These are phyloP conservation scores for Globisporangium parvum DNA, from an alignment of 352 stramenopile species.

Conservation along the genomic window DNA sequence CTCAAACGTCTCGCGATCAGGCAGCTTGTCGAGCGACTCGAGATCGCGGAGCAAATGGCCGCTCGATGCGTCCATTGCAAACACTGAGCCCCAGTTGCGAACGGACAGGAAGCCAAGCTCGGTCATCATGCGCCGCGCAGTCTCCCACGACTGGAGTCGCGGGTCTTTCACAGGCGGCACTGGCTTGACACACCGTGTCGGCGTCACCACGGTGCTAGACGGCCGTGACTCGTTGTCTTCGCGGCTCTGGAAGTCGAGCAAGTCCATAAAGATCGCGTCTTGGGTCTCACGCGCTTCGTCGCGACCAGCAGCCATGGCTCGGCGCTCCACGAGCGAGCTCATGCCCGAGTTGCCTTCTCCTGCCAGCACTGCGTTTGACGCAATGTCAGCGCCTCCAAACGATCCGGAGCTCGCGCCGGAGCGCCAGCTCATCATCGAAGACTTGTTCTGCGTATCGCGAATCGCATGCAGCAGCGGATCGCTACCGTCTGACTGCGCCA, in stretches of 20 bases:
- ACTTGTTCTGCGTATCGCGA: constrained; percentile 49
- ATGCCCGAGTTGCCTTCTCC: constrained; percentile 74
- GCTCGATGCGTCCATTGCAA: constrained; percentile 59
- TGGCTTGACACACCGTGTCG: constrained; percentile 29
- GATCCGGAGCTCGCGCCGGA: constrained; percentile 14
- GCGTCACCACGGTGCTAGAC: constrained; percentile 12
- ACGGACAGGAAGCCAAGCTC: constrained; percentile 80
- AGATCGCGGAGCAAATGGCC: constrained; percentile 59
- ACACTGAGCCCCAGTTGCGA: constrained; percentile 80
- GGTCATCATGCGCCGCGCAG: constrained; percentile 78
- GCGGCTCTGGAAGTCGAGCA: constrained; percentile 50
- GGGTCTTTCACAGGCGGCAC: constrained; percentile 42
- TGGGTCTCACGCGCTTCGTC: constrained; percentile 50
- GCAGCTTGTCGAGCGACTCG: constrained; percentile 66
- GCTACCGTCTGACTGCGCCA: constrained; percentile 9
- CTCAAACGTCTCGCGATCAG: constrained; percentile 77
- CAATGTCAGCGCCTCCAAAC: constrained; percentile 11
- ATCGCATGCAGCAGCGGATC: constrained; percentile 68
- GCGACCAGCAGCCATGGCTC: constrained; percentile 40
- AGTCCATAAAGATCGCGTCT: constrained; percentile 60
- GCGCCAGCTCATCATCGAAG: constrained; percentile 69
- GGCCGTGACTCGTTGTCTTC: constrained; percentile 37
- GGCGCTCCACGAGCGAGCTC: constrained; percentile 55
- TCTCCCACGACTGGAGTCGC: constrained; percentile 59
- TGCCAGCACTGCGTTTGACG: constrained; percentile 27